These are phyloP conservation scores for Beauveria scarabaeidicola DNA, from an alignment of 2,329 filamentous ascomycete species.

Conservation along the genomic window DNA sequence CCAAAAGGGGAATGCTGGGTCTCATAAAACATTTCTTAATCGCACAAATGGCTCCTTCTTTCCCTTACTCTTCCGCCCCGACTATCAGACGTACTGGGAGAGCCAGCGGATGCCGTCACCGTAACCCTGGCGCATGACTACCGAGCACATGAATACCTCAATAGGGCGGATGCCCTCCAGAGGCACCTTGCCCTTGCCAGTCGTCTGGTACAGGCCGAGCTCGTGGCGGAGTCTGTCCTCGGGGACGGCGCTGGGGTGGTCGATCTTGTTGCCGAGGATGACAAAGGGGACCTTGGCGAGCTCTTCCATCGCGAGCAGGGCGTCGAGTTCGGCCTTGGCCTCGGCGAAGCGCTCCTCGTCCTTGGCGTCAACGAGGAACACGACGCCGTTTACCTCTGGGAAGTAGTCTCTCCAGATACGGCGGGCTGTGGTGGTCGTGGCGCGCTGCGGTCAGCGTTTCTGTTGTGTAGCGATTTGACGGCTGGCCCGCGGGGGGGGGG, in stretches of 20 bases:
- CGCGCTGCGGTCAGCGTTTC: not conserved
- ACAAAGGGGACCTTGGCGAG: slow-evolving; percentile 92
- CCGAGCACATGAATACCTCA: slow-evolving; percentile 98
- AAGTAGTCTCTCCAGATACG: slow-evolving; percentile 97
- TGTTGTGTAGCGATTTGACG: not conserved
- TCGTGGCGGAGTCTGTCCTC: slow-evolving; percentile 93
- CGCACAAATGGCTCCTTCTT: slow-evolving; percentile 14
- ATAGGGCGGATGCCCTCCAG: slow-evolving; percentile 89
- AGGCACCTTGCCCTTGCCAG: slow-evolving; percentile 89
- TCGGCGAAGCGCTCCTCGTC: slow-evolving; percentile 91
- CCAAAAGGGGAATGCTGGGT: slow-evolving; percentile 27
- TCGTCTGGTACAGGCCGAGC: slow-evolving; percentile 91
- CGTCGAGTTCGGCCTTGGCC: slow-evolving; percentile 94
- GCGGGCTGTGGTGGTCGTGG: slow-evolving; percentile 48
- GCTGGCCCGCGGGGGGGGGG: not conserved
- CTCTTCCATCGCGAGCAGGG: slow-evolving; percentile 93
- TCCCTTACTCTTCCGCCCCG: not conserved
- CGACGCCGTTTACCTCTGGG: slow-evolving; percentile 90
- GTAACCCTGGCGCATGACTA: slow-evolving; percentile 96
- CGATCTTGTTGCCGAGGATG: slow-evolving; percentile 98
- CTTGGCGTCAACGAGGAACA: slow-evolving; percentile 96
- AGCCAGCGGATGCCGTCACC: slow-evolving; percentile 87
- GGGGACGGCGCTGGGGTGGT: slow-evolving; percentile 89
- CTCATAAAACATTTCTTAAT: slow-evolving; percentile 21
- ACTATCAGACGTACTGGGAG: slow-evolving; percentile 76